Conservation (phyloP, 306 rosid species). For the Cicer yamashitae region DNA sequence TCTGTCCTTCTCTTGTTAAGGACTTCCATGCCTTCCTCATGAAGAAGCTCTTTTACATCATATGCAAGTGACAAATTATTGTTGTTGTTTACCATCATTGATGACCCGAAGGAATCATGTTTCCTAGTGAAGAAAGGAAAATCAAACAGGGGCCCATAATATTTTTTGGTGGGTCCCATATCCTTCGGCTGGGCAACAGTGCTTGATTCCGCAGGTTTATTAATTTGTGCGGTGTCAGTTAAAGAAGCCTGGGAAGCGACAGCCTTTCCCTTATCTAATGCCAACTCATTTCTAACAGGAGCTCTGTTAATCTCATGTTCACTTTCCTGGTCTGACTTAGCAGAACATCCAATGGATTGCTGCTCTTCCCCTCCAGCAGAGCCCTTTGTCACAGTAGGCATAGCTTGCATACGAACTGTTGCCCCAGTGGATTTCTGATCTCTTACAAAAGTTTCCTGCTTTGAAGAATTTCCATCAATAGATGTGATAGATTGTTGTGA, state of each 20-base stretch:
- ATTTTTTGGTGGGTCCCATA: slow-evolving; percentile 67
- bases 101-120: slow-evolving; percentile 88
- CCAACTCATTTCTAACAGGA: slow-evolving; percentile 62
- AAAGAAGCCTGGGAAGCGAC: slow-evolving; percentile 61
- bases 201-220: slow-evolving; percentile 66
- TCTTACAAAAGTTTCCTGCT: slow-evolving; percentile 64
- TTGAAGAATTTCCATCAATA: slow-evolving; percentile 57
- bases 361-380: slow-evolving; percentile 80
- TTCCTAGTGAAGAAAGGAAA: slow-evolving; percentile 95
- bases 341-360: slow-evolving; percentile 52
- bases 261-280: slow-evolving; percentile 83
- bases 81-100: slow-evolving; percentile 66
- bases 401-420: slow-evolving; percentile 58
- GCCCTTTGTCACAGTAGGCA: slow-evolving; percentile 60
- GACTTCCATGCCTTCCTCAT: slow-evolving; percentile 87
- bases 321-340: slow-evolving; percentile 67
- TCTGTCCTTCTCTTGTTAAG: slow-evolving; percentile 76
- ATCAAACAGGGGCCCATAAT: slow-evolving; percentile 98
- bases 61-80: slow-evolving; percentile 84
- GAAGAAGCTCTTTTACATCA: slow-evolving; percentile 87
- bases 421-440: slow-evolving; percentile 64
- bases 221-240: slow-evolving; percentile 65
- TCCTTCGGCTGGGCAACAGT: slow-evolving; percentile 71
- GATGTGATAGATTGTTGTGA: slow-evolving; percentile 54
- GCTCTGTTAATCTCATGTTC: slow-evolving; percentile 60